Percentiles rank a stretch among this genome's conserved stretches.
Evolutionary conservation across 2,329 filamentous ascomycete genomes (phyloP).

Genomic region (Ascochyta viciae-villosae): DNA sequence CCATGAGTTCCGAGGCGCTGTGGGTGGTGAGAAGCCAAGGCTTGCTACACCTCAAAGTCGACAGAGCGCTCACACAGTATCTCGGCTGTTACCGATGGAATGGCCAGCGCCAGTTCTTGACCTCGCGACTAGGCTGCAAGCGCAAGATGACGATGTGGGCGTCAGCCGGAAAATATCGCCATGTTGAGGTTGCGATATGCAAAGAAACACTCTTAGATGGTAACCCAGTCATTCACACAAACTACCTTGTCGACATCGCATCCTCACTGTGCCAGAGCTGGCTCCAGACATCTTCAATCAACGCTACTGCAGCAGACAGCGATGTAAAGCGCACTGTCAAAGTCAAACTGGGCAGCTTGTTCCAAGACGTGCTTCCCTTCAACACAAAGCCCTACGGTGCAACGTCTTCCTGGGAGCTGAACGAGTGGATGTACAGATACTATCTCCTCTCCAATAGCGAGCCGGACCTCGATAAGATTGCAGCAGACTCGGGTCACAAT

Average conservation of each 20-base stretch:
- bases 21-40: slow-evolving; percentile 21
- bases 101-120: background rate
- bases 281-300: background rate
- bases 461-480: slow-evolving; percentile 8
- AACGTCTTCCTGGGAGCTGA: background rate
- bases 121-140: background rate
- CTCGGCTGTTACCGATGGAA: slow-evolving; percentile 6
- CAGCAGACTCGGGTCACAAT: background rate
- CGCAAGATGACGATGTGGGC: slow-evolving; percentile 19
- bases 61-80: slow-evolving; percentile 8
- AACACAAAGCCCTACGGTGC: background rate
- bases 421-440: background rate
- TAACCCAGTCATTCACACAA: slow-evolving; percentile 10
- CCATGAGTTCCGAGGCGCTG: slow-evolving; percentile 16
- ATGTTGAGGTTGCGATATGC: slow-evolving; percentile 9
- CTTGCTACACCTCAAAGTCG: slow-evolving; percentile 2
- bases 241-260: slow-evolving; percentile 8
- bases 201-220: background rate
- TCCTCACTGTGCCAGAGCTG: slow-evolving; percentile 19
- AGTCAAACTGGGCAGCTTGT: slow-evolving; percentile 17
- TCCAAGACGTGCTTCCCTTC: slow-evolving; percentile 22
- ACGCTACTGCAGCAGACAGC: too few relatives aligned
- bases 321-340: background rate
- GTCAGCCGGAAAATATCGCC: slow-evolving; percentile 12
- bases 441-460: background rate